These are phyloP conservation scores for Trichosporon sp. DNA, from an alignment of 1,284 basidiomycete species.

Conservation along the genomic window DNA sequence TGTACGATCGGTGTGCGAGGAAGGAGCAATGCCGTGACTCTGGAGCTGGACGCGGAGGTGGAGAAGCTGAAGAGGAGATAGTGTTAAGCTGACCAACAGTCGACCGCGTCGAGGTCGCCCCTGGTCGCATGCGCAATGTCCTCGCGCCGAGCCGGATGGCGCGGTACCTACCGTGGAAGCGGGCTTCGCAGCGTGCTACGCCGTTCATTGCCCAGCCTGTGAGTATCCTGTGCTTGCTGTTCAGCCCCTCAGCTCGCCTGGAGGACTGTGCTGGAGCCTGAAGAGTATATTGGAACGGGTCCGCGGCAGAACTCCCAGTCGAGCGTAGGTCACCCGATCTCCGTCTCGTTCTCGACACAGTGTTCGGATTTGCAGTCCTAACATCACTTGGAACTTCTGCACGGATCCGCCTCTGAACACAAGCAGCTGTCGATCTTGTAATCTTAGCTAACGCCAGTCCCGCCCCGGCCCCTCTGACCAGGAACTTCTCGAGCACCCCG, in stretches of 20 bases:
- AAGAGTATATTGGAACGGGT: no score
- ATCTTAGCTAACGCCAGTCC: neutral
- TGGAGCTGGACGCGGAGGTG: slow-evolving; percentile 44
- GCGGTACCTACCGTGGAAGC: slow-evolving; percentile 29
- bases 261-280: no score
- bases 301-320: no score
- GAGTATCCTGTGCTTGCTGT: no score
- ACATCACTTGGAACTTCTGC: no score
- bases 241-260: no score
- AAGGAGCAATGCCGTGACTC: slow-evolving; percentile 58
- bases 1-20: no score
- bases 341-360: no score
- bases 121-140: slow-evolving; percentile 33
- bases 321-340: no score
- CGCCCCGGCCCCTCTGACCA: neutral
- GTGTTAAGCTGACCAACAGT: slow-evolving; percentile 53
- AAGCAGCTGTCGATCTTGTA: neutral
- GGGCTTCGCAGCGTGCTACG: neutral
- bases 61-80: neutral
- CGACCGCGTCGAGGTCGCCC: slow-evolving; percentile 34
- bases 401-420: neutral
- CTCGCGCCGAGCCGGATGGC: slow-evolving; percentile 33
- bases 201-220: slow-evolving; percentile 2
- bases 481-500: slow-evolving; percentile 7
- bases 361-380: no score